phyloP scores from a whole-genome alignment of 352 stramenopile species.

The Thalassiosira tumida region DNA sequence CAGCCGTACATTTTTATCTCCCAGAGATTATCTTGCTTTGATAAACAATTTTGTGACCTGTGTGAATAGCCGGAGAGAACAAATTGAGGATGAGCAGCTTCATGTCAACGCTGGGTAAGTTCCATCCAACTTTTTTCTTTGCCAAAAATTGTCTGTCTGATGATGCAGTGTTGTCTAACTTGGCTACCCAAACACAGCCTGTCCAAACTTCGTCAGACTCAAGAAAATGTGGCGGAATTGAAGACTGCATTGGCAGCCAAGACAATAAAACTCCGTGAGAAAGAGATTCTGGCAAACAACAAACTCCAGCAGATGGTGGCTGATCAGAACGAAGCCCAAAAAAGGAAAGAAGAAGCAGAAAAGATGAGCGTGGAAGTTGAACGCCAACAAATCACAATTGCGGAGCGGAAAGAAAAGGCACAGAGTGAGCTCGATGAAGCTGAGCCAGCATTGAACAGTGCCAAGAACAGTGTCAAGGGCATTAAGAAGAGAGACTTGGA shows the following conservation, averaged over 20 bases:
- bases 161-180: not conserved
- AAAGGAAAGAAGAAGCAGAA: conserved; percentile 97
- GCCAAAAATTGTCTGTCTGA: not conserved
- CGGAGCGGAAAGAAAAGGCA: conserved; percentile 94
- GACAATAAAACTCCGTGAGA: conserved; percentile 95
- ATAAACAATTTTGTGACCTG: conserved; percentile 93
- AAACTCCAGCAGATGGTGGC: conserved; percentile 99
- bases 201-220: conserved; percentile 97
- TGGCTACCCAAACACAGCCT: conserved; percentile 91
- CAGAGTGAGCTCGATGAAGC: conserved; percentile 97
- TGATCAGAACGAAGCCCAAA: conserved; percentile 98
- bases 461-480: conserved; percentile 96
- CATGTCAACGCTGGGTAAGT: conserved; percentile 95
- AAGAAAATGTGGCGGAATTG: conserved; percentile 96
- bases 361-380: conserved; percentile 95
- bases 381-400: conserved; percentile 96
- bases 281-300: conserved; percentile 97
- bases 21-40: conserved; percentile 91
- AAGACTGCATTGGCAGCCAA: conserved; percentile 95
- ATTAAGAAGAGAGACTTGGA: conserved; percentile 99
- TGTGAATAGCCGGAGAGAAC: conserved; percentile 93
- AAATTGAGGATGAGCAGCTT: conserved; percentile 93
- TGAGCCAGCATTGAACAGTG: conserved; percentile 97
- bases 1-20: conserved; percentile 90
- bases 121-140: not conserved